These are phyloP conservation scores for Xylaria intraflava DNA, from an alignment of 495 filamentous ascomycete genomes.

Conservation along the genomic window DNA sequence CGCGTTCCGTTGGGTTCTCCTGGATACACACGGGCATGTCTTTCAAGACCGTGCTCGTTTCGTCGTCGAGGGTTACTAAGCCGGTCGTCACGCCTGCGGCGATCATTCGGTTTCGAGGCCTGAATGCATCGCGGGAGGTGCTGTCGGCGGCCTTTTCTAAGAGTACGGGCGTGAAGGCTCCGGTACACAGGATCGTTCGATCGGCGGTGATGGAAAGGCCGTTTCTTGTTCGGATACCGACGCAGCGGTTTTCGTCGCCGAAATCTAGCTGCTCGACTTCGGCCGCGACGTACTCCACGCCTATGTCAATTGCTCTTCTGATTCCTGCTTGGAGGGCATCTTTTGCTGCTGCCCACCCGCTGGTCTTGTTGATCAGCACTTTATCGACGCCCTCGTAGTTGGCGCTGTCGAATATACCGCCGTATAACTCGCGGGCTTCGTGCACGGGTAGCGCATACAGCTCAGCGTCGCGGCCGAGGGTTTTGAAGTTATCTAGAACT, in stretches of 20 bases:
- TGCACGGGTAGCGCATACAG: slow-evolving; percentile 35
- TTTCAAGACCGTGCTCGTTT: slow-evolving; percentile 21
- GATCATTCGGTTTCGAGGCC: slow-evolving; percentile 45
- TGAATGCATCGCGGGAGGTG: slow-evolving; percentile 38
- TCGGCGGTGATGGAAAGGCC: slow-evolving; percentile 39
- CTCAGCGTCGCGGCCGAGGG: slow-evolving; percentile 33
- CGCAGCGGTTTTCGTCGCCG: slow-evolving; percentile 34
- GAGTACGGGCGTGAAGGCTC: slow-evolving; percentile 53
- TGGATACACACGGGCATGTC: slow-evolving; percentile 32
- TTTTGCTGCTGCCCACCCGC: slow-evolving; percentile 59
- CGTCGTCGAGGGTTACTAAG: slow-evolving; percentile 30
- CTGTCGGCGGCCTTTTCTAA: slow-evolving; percentile 44
- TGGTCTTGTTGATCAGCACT: slow-evolving; percentile 42
- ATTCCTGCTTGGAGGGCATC: slow-evolving; percentile 43
- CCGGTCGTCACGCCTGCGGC: slow-evolving; percentile 52
- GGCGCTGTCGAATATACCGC: slow-evolving; percentile 46
- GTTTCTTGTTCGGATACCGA: slow-evolving; percentile 38
- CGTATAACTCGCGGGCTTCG: slow-evolving; percentile 40
- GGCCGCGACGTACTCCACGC: slow-evolving; percentile 47
- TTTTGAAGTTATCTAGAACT: slow-evolving; percentile 45
- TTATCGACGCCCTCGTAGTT: slow-evolving; percentile 48
- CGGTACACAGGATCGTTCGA: slow-evolving; percentile 48
- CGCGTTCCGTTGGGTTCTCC: slow-evolving; percentile 20
- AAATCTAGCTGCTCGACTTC: slow-evolving; percentile 42
- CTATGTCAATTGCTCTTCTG: slow-evolving; percentile 39